Base-by-base conservation (phyloP, 1,284 basidiomycete species). In the Cerrena zonata region DNA sequence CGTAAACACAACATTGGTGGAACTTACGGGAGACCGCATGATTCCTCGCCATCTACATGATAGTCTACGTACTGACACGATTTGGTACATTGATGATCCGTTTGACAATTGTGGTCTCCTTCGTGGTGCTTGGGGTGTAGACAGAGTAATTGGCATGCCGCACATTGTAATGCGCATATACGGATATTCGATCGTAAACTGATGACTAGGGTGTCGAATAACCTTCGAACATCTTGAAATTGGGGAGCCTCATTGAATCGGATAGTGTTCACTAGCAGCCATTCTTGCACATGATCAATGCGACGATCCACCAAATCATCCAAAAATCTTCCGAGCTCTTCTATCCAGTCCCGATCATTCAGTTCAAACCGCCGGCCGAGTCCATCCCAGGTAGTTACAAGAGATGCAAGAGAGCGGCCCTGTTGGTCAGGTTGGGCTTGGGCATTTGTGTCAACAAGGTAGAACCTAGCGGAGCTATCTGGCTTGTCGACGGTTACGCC, bases 11-110 rank as follows among this genome's bases (percentile, higher is more conserved):
- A n/a, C n/a, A n/a, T n/a, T n/a, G n/a, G n/a, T n/a, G n/a, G n/a
- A n/a, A 67, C 75, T 43, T 56, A 80, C 79, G 64, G 68, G 55
- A 77, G 65, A 10, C 72, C 70, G 59, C 78, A 82, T 1, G 48
- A 62, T 22, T 54, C 53, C 4, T 7, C 5, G 18, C 64, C 61
- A 10, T 58, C 65, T 1, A 53, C 47, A 39, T 74, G 67, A 4
- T 67, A 69, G 7, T 69, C 62, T 41, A 62, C 64, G 54, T 74
- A 80, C 34, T 70, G 66, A 45, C 82, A 83, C 12, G 44, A 5
- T 22, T 67, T 65, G 11, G 56, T 47, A 52, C 81, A 84, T 1
- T 53, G 25, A 53, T 82, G 81, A 23, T 64, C 58, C 0, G 80
- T 77, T 21, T 61, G 59, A 55, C 82, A 84, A 44, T 74, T 58